A percentile compares a stretch with the other conserved stretches of the same genome.
phyloP scores from a whole-genome alignment of 2,329 filamentous ascomycete genomes.

The Rutstroemia sp. region DNA sequence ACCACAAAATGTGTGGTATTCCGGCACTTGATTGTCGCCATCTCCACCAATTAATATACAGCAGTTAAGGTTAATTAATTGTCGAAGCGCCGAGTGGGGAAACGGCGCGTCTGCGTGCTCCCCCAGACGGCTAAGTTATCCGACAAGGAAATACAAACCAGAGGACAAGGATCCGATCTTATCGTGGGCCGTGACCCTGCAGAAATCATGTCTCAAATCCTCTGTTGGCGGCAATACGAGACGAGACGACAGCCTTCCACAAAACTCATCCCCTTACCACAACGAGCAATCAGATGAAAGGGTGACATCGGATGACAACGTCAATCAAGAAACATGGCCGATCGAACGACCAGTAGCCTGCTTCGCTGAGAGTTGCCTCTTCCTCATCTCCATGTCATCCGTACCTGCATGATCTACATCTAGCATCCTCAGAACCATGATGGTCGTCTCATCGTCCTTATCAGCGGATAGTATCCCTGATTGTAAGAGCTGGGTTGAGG shows the following conservation, averaged over 20 bases:
- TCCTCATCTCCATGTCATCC: neutral
- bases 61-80: no score
- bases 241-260: neutral
- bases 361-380: neutral
- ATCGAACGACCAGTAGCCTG: neutral
- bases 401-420: neutral
- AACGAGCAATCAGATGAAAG: neutral
- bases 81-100: no score
- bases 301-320: neutral
- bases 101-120: no score
- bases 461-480: neutral
- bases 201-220: neutral
- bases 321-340: neutral
- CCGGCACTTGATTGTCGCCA: no score
- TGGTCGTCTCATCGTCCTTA: neutral
- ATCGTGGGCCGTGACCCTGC: neutral
- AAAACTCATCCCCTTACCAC: no score
- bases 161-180: neutral
- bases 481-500: neutral
- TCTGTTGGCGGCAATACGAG: neutral
- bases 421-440: neutral
- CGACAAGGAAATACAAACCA: no score
- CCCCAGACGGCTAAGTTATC: no score
- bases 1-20: no score
- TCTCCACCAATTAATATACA: no score